Evolutionary conservation across 1,139 yeast genomes (phyloP), one percentile per base, ranked within the genome.

Genomic region (Saccharomyces hybrid): DNA sequence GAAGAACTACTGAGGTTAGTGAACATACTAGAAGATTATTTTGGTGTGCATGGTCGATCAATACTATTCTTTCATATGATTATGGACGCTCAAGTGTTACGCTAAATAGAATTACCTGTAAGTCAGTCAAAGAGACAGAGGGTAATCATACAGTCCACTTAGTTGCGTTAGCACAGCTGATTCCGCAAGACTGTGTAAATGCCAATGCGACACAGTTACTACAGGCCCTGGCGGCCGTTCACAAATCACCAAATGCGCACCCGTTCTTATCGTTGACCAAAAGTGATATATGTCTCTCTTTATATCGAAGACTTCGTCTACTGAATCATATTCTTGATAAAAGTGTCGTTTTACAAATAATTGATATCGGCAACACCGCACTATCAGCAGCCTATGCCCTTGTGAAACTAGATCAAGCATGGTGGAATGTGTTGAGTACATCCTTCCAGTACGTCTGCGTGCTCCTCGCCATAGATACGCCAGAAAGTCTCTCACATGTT

Each of bases 381-480:
- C 49, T 55, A 14, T 28, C 51, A 7, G 54, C 56, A 20, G 54
- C 51, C 0, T 30, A 23, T 16, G 52, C 47, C 4, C 56, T 55
- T 23, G 53, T 53, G 0, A 48, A 51, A 47, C 28, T 25, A 13
- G 42, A 51, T 25, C 53, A 51, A 16, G 13, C 53, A 13, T 55
- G 57, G 57, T 55, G 57, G 57, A 53, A 49, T 49, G 57, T 51
- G 11, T 31, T 55, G 44, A 54, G 57, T 31, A 49, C 57, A 8
- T 28, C 53, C 11, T 55, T 55, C 27, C 57, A 55, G 34, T 55
- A 55, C 26, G 47, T 53, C 25, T 55, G 57, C 38, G 54, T 54
- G 5, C 54, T 55, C 23, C 56, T 55, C 14, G 57, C 57, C 13
- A 55, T 55, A 14, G 56, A 55, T 28, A 49, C 57, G 2, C 49